Evolutionary conservation across 257 asterid genomes (phyloP).

Genomic region (Cruciata laevipes): DNA sequence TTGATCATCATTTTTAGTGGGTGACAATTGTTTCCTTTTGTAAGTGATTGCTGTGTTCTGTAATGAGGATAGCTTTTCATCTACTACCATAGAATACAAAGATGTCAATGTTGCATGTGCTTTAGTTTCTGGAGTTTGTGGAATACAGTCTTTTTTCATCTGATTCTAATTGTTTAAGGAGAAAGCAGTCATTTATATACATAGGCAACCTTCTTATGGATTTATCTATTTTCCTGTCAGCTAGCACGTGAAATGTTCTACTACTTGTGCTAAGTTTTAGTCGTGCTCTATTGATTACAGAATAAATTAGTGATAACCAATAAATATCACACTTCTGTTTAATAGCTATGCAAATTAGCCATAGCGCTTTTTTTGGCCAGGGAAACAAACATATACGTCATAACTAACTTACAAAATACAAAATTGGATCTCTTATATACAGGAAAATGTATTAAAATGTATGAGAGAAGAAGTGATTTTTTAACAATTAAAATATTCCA

Average conservation of each 20-base stretch:
- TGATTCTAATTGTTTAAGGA: not conserved
- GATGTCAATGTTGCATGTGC: not conserved
- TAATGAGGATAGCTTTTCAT: not conserved
- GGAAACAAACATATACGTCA: not conserved
- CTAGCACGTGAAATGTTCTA: not conserved
- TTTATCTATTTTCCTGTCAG: not conserved
- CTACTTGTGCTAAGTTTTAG: not conserved
- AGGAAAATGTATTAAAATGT: not conserved
- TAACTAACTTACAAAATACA: not conserved
- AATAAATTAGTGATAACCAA: not conserved
- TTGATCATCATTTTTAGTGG: not conserved
- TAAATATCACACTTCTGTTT: not conserved
- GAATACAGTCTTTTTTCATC: not conserved
- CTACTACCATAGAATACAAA: not conserved
- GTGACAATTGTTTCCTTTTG: not conserved
- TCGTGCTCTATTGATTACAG: not conserved
- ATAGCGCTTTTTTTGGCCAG: not conserved
- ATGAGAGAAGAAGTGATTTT: not conserved
- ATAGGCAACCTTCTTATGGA: not conserved
- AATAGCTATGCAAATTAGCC: not conserved
- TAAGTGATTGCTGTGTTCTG: not conserved
- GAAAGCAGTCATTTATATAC: not conserved
- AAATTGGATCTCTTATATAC: no score
- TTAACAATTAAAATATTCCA: no score
- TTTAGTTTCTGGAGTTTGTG: not conserved